Base-by-base conservation (phyloP, 768 basidiomycete species). In the Lentinus brumalis region DNA sequence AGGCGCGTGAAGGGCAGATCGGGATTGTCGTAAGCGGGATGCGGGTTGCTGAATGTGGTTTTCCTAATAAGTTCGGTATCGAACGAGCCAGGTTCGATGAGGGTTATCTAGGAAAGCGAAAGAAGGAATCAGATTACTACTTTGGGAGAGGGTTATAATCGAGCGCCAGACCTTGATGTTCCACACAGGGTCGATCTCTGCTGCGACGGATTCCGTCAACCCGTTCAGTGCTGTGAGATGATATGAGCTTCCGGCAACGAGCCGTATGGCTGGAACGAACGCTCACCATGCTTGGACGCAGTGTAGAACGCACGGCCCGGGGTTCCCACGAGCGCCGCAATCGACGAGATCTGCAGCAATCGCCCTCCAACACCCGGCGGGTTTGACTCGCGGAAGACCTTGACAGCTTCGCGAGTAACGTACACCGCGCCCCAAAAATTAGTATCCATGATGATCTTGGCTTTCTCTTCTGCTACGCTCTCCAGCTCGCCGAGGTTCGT, bases 341-440 rank as follows among this genome's bases (percentile, higher is more conserved):
- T 51, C 9, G 76, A 77, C 5, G 73, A 73, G 41, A 71, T 50
- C 32, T 79, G 76, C 35, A 77, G 60, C 1, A 79, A 63, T 26
- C 67, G 69, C 1, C 78, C 78, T 0, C 77, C 75, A 2, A 29
- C 16, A 7, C 32, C 60, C 7, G 77, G 74, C n/a, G 70, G 62
- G 59, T 79, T 78, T 0, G 67, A 63, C 7, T 78, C 78, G 31
- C 77, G 71, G 61, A 79, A 75, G 54, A 69, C 71, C 53, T 57
- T 60, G 47, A 79, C 63, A 0, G 76, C 74, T 38, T 69, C 76
- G 32, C 56, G 64, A 30, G 61, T 74, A 44, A 78, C 76, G 21
- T 67, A 59, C 0, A 64, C 59, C 0, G 70, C 66, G 7, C 71
- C 69, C 69, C 67, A 73, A 54, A 70, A 70, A 50, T 70, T 67